A percentile compares a stretch with the other conserved stretches of the same genome.
These are phyloP conservation scores for Gentiana dahurica DNA, from an alignment of 257 asterid species.

Conservation along the genomic window DNA sequence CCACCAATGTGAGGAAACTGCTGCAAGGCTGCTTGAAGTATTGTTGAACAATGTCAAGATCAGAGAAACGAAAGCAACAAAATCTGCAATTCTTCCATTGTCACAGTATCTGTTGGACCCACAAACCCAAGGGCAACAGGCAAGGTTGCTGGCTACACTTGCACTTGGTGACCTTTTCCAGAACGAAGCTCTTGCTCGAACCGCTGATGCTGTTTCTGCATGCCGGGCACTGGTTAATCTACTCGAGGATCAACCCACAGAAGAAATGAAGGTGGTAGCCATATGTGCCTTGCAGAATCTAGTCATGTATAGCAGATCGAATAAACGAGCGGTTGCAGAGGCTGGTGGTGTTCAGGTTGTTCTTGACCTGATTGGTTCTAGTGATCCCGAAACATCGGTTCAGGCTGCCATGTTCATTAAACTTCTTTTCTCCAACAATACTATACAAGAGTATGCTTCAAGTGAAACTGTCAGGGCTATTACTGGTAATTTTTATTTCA, in stretches of 20 bases:
- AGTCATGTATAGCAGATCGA: conserved; percentile 90
- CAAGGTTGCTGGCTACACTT: conserved; percentile 85
- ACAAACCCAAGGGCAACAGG: conserved; percentile 98
- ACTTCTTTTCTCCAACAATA: conserved; percentile 84
- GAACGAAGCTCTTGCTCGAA: conserved; percentile 88
- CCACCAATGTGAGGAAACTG: conserved; percentile 93
- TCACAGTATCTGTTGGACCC: conserved; percentile 99
- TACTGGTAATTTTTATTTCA: conserved; percentile 50
- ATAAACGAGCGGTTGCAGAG: conserved; percentile 99
- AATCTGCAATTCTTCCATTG: conserved; percentile 80
- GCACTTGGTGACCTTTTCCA: conserved; percentile 97
- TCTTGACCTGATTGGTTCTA: conserved; percentile 84
- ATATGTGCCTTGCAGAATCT: conserved; percentile 95
- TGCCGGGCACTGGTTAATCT: conserved; percentile 95
- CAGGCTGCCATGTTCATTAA: conserved; percentile 98
- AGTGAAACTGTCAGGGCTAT: conserved; percentile 98
- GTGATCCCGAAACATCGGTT: conserved; percentile 88
- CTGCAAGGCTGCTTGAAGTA: conserved; percentile 90
- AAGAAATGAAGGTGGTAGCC: conserved; percentile 98
- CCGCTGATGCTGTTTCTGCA: conserved; percentile 91
- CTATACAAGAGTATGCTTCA: conserved; percentile 98
- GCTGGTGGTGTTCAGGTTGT: conserved; percentile 99
- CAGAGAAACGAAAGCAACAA: conserved; percentile 85
- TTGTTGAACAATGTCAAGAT: conserved; percentile 84
- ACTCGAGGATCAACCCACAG: conserved; percentile 99